Conservation (phyloP, 768 basidiomycete species). For the Rhodotorula graminis region DNA sequence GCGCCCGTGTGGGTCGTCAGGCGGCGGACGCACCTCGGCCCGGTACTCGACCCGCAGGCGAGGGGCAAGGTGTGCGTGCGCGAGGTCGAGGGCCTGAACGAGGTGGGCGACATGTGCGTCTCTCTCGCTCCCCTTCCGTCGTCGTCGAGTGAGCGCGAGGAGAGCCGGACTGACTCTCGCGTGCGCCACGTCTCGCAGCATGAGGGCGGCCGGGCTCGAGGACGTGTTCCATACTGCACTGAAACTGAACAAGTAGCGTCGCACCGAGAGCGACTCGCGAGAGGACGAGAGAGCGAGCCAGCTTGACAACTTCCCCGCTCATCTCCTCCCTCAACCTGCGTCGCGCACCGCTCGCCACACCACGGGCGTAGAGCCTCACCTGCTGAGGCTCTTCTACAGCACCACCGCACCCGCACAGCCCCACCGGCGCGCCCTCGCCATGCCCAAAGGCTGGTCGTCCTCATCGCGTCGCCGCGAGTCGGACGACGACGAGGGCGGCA, state of each 20-base stretch:
- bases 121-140: background rate
- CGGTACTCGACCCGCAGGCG: background rate
- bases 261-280: background rate
- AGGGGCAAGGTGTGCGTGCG: slow-evolving; percentile 21
- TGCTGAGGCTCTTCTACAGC: background rate
- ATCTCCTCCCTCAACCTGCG: background rate
- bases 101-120: slow-evolving; percentile 34
- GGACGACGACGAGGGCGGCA: background rate
- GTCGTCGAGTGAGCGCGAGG: background rate
- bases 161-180: too few relatives aligned
- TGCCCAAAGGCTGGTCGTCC: background rate
- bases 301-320: background rate
- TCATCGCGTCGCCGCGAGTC: background rate
- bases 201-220: slow-evolving; percentile 24
- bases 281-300: background rate
- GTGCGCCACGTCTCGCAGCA: too few relatives aligned
- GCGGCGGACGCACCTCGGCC: slow-evolving; percentile 1
- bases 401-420: background rate
- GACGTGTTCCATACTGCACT: slow-evolving; percentile 37
- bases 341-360: background rate
- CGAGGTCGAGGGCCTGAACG: slow-evolving; percentile 36
- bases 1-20: slow-evolving; percentile 17
- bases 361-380: too few relatives aligned
- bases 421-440: background rate
- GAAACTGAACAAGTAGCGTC: slow-evolving; percentile 27